These are phyloP conservation scores for Exsudoporus frostii DNA, from an alignment of 768 basidiomycete genomes.

Conservation along the genomic window DNA sequence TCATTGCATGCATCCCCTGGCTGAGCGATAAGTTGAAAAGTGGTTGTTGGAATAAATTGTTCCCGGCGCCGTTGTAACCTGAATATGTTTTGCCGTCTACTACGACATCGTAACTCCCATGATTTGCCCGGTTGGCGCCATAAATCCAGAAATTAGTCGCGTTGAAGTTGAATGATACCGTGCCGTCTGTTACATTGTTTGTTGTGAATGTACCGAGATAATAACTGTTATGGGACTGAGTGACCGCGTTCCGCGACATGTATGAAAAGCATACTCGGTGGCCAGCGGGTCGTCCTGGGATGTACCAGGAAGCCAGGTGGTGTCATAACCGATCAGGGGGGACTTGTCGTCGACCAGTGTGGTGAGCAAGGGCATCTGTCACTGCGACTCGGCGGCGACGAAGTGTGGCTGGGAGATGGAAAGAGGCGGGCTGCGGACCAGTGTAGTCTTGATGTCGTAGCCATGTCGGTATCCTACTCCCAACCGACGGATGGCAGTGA, in stretches of 20 bases:
- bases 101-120: conserved; percentile 43
- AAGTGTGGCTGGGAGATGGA: neutral
- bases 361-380: conserved; percentile 24
- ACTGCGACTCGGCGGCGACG: neutral
- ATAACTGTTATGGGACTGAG: conserved; percentile 28
- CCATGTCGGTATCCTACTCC: neutral
- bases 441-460: neutral
- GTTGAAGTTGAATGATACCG: conserved; percentile 43
- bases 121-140: conserved; percentile 47
- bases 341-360: conserved; percentile 33
- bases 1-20: conserved; percentile 37
- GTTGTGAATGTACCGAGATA: conserved; percentile 39
- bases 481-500: neutral
- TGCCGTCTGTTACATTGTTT: conserved; percentile 35
- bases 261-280: conserved; percentile 10
- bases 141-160: conserved; percentile 49
- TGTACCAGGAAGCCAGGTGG: conserved; percentile 21
- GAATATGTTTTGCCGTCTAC: conserved; percentile 37
- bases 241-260: neutral
- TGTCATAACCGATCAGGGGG: conserved; percentile 28
- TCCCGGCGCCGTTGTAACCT: conserved; percentile 27
- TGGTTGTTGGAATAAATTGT: conserved; percentile 36
- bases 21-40: conserved; percentile 39
- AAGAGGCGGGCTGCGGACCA: neutral
- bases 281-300: conserved; percentile 11